Conservation (phyloP, 2,329 filamentous ascomycete species). For the Cytospora leucostoma region DNA sequence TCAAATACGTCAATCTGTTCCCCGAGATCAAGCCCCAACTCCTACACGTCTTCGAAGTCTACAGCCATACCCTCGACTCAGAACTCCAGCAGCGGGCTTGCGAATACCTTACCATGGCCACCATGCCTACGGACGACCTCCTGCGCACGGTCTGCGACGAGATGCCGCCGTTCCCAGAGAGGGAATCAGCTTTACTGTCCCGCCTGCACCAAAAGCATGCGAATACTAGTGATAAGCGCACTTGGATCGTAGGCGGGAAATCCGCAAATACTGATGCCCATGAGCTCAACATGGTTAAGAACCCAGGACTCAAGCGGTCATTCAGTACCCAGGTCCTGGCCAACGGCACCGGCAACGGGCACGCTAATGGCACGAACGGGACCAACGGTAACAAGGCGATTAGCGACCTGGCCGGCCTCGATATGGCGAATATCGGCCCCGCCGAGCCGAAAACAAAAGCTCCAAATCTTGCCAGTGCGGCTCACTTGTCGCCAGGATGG, state of each 20-base stretch:
- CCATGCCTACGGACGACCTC: conserved; percentile 84
- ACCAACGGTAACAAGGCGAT: conserved; percentile 52
- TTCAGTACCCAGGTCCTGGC: conserved; percentile 64
- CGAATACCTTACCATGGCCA: conserved; percentile 87
- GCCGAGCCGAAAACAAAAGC: conserved; percentile 62
- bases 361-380: conserved; percentile 50
- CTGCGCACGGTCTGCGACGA: conserved; percentile 94
- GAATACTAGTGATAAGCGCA: conserved; percentile 89
- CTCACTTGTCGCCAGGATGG: conserved; percentile 93
- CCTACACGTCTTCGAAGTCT: conserved; percentile 83
- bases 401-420: conserved; percentile 77
- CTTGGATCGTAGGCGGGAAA: conserved; percentile 97
- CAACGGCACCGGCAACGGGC: conserved; percentile 44
- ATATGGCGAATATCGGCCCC: conserved; percentile 66
- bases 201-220: conserved; percentile 93
- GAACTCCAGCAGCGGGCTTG: conserved; percentile 96
- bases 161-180: conserved; percentile 97
- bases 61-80: conserved; percentile 92
- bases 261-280: conserved; percentile 82
- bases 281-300: conserved; percentile 79
- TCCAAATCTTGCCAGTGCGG: conserved; percentile 87
- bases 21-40: conserved; percentile 97
- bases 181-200: conserved; percentile 87
- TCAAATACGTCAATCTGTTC: conserved; percentile 98
- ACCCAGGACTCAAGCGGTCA: conserved; percentile 79